phyloP scores from a whole-genome alignment of 768 basidiomycete genomes.

The Coprinellus micaceus region DNA sequence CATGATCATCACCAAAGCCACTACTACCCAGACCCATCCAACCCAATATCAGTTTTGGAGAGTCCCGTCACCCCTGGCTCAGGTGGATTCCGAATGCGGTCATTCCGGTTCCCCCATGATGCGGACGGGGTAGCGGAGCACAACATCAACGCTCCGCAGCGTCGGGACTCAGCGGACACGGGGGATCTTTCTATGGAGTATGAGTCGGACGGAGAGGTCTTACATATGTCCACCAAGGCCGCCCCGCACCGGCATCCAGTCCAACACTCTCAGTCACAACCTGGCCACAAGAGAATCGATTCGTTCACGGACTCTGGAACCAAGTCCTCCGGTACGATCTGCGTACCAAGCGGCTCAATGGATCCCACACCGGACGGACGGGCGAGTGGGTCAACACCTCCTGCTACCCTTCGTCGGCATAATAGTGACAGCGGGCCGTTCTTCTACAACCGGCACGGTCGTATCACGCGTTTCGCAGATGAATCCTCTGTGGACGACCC shows the following conservation, averaged over 20 bases:
- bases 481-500: not conserved
- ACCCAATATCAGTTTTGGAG: conserved; percentile 9
- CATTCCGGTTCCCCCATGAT: conserved; percentile 22
- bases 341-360: conserved; percentile 6
- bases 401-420: conserved; percentile 19
- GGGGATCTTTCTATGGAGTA: conserved; percentile 33
- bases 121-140: not conserved
- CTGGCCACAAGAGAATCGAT: conserved; percentile 7
- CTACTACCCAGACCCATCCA: conserved; percentile 10
- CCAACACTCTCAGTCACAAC: conserved; percentile 12
- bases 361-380: conserved; percentile 12
- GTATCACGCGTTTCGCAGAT: conserved; percentile 11
- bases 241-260: conserved; percentile 13
- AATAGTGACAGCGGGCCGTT: conserved; percentile 29
- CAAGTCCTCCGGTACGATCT: conserved; percentile 7
- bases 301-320: not conserved
- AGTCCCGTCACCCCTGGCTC: conserved; percentile 11
- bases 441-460: conserved; percentile 22
- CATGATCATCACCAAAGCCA: conserved; percentile 12
- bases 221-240: conserved; percentile 19
- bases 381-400: not conserved
- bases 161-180: conserved; percentile 19
- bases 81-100: conserved; percentile 15
- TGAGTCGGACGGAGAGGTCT: conserved; percentile 34
- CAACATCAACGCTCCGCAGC: conserved; percentile 1